phyloP scores from a whole-genome alignment of 306 rosid species.

The Prunus armeniaca region DNA sequence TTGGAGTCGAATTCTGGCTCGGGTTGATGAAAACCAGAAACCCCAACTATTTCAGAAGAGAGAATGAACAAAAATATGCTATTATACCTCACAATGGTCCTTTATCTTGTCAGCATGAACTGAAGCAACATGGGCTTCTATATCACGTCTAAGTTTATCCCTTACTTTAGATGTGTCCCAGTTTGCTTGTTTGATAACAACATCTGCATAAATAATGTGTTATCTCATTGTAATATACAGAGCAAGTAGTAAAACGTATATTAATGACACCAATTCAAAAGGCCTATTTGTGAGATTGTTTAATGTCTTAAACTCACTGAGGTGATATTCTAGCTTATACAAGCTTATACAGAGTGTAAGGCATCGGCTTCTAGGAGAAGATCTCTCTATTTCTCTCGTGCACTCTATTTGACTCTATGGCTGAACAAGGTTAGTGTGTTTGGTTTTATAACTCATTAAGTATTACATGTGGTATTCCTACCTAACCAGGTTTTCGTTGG shows the following conservation, averaged over 20 bases:
- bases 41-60: constrained; percentile 12
- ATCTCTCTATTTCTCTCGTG: too few relatives aligned
- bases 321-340: too few relatives aligned
- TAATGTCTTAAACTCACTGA: too few relatives aligned
- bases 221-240: constrained; percentile 8
- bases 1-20: background rate
- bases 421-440: too few relatives aligned
- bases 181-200: constrained; percentile 63
- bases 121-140: constrained; percentile 66
- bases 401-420: too few relatives aligned
- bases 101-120: constrained; percentile 71
- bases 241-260: background rate
- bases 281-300: too few relatives aligned
- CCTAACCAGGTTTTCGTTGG: too few relatives aligned
- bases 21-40: background rate
- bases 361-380: too few relatives aligned
- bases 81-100: constrained; percentile 68
- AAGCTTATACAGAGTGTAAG: too few relatives aligned
- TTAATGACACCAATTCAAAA: too few relatives aligned
- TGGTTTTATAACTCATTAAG: too few relatives aligned
- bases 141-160: constrained; percentile 86
- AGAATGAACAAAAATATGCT: background rate
- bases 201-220: constrained; percentile 58
- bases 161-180: constrained; percentile 82
- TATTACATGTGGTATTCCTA: too few relatives aligned